These are phyloP conservation scores for Pachyrhizus erosus DNA, from an alignment of 306 rosid species.

Conservation along the genomic window DNA sequence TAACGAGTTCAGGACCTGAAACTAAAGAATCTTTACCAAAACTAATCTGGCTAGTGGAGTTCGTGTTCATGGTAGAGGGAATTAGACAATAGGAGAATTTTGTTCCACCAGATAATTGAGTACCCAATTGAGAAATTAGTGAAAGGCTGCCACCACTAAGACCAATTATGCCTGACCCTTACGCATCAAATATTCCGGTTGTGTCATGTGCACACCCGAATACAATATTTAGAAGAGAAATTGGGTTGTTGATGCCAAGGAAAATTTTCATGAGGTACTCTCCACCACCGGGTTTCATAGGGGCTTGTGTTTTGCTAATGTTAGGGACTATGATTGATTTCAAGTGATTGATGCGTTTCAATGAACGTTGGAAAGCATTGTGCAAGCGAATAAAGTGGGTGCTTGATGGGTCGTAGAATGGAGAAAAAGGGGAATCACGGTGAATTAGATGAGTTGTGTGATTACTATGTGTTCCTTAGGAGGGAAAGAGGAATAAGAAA, in stretches of 20 bases:
- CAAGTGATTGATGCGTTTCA: conserved; percentile 34
- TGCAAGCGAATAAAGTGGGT: conserved; percentile 44
- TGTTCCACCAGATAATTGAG: not conserved
- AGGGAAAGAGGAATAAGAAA: not conserved
- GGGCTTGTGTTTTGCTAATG: conserved; percentile 1
- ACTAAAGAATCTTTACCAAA: conserved; percentile 52
- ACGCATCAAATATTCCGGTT: conserved; percentile 48
- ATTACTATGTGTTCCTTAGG: not conserved
- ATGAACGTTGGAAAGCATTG: conserved; percentile 58
- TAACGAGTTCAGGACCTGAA: conserved; percentile 31
- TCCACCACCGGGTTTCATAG: conserved; percentile 41
- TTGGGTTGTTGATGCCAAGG: not conserved
- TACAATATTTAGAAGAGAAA: conserved; percentile 17
- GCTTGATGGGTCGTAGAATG: conserved; percentile 44
- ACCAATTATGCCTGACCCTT: conserved; percentile 60
- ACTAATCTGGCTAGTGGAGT: conserved; percentile 52
- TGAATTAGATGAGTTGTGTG: conserved; percentile 52
- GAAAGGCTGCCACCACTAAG: conserved; percentile 63
- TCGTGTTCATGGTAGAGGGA: not conserved
- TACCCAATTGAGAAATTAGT: conserved; percentile 58
- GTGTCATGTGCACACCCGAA: conserved; percentile 63
- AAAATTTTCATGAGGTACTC: conserved; percentile 63
- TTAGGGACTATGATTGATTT: not conserved
- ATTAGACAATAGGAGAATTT: conserved; percentile 69
- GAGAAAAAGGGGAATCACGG: conserved; percentile 64